Conservation (phyloP, 2,329 filamentous ascomycete genomes). For the Camillea tinctor region DNA sequence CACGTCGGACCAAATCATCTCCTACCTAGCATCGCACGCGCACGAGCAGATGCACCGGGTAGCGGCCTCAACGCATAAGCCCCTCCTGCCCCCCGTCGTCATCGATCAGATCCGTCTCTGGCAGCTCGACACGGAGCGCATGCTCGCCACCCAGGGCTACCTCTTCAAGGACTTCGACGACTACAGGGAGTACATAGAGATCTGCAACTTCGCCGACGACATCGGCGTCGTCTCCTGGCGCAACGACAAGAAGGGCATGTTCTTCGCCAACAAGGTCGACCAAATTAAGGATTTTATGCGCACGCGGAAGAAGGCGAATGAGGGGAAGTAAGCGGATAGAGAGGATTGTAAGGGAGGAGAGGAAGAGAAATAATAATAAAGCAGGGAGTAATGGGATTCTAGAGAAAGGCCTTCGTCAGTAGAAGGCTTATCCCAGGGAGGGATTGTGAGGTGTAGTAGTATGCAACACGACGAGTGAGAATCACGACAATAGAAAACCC, state of each 20-base stretch:
- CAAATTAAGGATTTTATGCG: conserved; percentile 81
- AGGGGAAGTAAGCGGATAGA: conserved; percentile 11
- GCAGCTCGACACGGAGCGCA: conserved; percentile 95
- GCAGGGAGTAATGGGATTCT: background rate
- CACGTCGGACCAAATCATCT: conserved; percentile 91
- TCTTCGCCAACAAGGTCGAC: conserved; percentile 90
- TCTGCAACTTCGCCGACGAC: conserved; percentile 79
- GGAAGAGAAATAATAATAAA: background rate
- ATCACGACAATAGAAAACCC: no score
- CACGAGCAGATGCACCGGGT: conserved; percentile 88
- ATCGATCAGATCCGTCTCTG: conserved; percentile 96
- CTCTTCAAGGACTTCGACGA: conserved; percentile 85
- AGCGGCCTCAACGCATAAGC: conserved; percentile 55
- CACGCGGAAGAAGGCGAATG: conserved; percentile 29
- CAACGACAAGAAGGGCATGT: conserved; percentile 74
- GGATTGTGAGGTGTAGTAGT: no score
- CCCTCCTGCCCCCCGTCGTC: conserved; percentile 88
- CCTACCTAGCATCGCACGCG: conserved; percentile 86
- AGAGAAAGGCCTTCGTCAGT: no score
- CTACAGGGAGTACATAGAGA: conserved; percentile 66
- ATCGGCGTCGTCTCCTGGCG: conserved; percentile 89
- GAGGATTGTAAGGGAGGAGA: background rate
- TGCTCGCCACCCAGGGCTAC: conserved; percentile 80
- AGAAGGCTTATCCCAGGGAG: no score
- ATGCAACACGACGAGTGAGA: no score